Base-by-base conservation (phyloP, 1,139 yeast species). In the Suhomyces bolitotheri region DNA sequence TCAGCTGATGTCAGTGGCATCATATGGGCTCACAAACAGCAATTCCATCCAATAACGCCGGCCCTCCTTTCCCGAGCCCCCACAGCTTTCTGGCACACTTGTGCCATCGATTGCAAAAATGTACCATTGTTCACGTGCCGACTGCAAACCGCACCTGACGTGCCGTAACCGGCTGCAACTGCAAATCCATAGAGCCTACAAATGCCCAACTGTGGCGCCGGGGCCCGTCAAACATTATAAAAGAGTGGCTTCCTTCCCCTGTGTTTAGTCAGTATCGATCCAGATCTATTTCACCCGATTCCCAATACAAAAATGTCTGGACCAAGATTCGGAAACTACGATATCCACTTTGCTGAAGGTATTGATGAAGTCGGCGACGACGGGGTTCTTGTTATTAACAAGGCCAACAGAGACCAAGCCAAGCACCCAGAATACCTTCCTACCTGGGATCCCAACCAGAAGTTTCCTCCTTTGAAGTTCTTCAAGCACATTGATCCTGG, bases 401-500 rank as follows among this genome's bases (percentile, higher is more conserved):
- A 51, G 39, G 46, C 40, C 28, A 42, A 44, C 40, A 40, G 52
- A 27, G 48, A 38, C 16, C 43, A 46, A 22, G 50, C 71, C 14
- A 47, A 55, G 15, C 49, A 45, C 48, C 67, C 69, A 8, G 69
- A 66, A 3, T 75, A 65, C 55, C 60, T 74, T 35, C 80, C 81
- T 23, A 64, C 78, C 2, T 75, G 80, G 79, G 66, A 66, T 39
- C 66, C 66, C 13, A 53, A 51, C 16, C 70, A 73, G 45, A 64
- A 61, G 33, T 68, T 58, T 43, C 60, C 62, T 19, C 75, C 79
- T 14, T 66, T 73, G 41, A 60, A 66, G 38, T 73, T 74, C 41
- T 70, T 71, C 51, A 67, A 70, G 46, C 72, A 66, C 48, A 54
- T 59, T 15, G 86, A 80, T 45, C 75, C 78, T 22, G 86, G 80